Base-by-base conservation (phyloP, 345 rosid species). In the Syzygium aqueum region DNA sequence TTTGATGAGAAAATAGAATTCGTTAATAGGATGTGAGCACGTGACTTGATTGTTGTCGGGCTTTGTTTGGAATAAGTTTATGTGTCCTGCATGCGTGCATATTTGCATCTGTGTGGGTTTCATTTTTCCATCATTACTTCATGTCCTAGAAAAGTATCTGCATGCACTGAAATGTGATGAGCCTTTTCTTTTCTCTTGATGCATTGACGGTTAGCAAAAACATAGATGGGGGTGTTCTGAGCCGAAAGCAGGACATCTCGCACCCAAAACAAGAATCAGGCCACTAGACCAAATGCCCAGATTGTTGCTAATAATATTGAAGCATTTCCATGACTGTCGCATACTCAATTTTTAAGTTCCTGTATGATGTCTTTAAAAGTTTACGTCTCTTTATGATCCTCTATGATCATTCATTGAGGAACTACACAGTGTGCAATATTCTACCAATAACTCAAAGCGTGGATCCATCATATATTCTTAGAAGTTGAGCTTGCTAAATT, bases 251-350 rank as follows among this genome's bases (percentile, higher is more conserved):
- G 92, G 96, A 95, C 94, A 94, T 94, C 95, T 97, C 92, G 92
- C 96, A 93, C 96, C 95, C 95, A 92, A 94, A 96, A 95, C 94
- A 89, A 96, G 96, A 94, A 95, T 94, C 96, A 93, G 94, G 92
- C 97, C 96, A 95, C 96, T 94, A 93, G 93, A 94, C 96, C 96
- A 94, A 93, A 93, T 94, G 94, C 94, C 96, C 94, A 17, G 78
- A 67, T 33, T 85, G 3, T 67, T 0, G 2, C 43, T 33, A 1
- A 67, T 67, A 8, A 33, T 67, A 67, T 67, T 17, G 33, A 67
- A 53, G 78, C 25, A 67, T 67, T 37, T 67, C 46, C 13, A 4
- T 67, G 43, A 67, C 40, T 67, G 8, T 8, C 9, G 37, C 23
- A 17, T 30, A 46, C 25, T 67, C 78, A 67, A 67, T 4, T 67